Evolutionary conservation across 2,329 filamentous ascomycete species (phyloP), one percentile per base, ranked within the genome.

Genomic region (Atkinsonella texensis): DNA sequence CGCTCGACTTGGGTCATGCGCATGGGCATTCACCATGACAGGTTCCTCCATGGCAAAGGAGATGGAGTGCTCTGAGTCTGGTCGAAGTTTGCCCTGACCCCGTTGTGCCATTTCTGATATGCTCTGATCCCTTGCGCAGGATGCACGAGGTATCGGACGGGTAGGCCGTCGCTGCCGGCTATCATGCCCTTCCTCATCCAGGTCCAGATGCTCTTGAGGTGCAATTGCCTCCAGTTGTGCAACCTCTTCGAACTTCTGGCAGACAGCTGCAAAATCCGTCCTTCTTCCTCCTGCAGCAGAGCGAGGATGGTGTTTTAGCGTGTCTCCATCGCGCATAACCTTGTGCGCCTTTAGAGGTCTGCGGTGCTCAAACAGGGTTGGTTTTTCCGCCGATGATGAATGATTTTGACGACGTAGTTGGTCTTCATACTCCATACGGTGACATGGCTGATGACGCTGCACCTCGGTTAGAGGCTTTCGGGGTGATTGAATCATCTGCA

Each of bases 401-500:
- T 15, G 12, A 12, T 12, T 4, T 43, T 28, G 17, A 2, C 41
- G 2, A 18, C 5, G 17, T 9, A 43, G 28, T 43, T 6, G 15
- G 17, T 28, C 2, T n/a, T 12, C 17, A 43, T 43, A 18, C 11
- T 12, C 4, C 1, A 18, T 13, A 18, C 12, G 17, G 18, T 12
- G 15, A 12, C 6, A 18, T 17, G 2, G 6, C 7, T 28, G 9
- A 12, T 43, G 41, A 13, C 6, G 41, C 28, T n/a, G 44, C 9
- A 40, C 15, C 15, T 31, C 20, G 28, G 9, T 8, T 15, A 23
- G n/a, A 49, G 48, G 28, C 18, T 43, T 43, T 18, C 39, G n/a
- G 11, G 48, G 48, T 40, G 48, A 42, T 35, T 49, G 48, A 9
- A 43, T 49, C 39, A 43, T 49, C 31, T 49, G 48, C 11, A 49